These are phyloP conservation scores for Geosmithia flava DNA, from an alignment of 2,329 filamentous ascomycete species.

Conservation along the genomic window DNA sequence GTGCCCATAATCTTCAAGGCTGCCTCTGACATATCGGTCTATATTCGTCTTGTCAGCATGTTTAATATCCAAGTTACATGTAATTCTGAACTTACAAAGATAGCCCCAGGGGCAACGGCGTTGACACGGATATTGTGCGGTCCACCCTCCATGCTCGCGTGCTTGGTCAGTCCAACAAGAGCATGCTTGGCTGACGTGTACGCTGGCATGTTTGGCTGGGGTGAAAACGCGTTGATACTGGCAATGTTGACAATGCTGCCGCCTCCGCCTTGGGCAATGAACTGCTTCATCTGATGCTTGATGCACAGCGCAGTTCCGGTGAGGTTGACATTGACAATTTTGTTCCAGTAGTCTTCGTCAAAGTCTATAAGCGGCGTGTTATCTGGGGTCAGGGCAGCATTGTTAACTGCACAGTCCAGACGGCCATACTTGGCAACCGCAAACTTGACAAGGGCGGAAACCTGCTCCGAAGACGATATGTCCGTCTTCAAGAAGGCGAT, in stretches of 20 bases:
- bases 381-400: constrained; percentile 8
- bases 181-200: constrained; percentile 23
- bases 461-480: constrained; percentile 6
- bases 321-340: constrained; percentile 8
- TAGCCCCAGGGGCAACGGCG: constrained; percentile 8
- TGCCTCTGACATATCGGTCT: constrained; percentile 7
- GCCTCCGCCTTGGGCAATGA: constrained; percentile 11
- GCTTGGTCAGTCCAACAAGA: constrained; percentile 23
- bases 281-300: constrained; percentile 9
- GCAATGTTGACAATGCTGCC: constrained; percentile 32
- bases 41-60: not conserved
- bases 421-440: constrained; percentile 7
- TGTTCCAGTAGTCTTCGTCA: constrained; percentile 9
- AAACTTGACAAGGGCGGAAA: constrained; percentile 7
- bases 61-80: not conserved
- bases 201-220: constrained; percentile 14
- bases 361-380: constrained; percentile 7
- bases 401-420: constrained; percentile 8
- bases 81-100: constrained; percentile 5
- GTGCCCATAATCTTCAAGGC: constrained; percentile 8
- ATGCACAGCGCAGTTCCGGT: constrained; percentile 9
- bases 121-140: constrained; percentile 10
- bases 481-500: constrained; percentile 6
- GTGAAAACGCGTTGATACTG: constrained; percentile 16
- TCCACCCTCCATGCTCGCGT: constrained; percentile 23